Base-by-base conservation (phyloP, 164 flowering plant species). In the Aristolochia contorta region DNA sequence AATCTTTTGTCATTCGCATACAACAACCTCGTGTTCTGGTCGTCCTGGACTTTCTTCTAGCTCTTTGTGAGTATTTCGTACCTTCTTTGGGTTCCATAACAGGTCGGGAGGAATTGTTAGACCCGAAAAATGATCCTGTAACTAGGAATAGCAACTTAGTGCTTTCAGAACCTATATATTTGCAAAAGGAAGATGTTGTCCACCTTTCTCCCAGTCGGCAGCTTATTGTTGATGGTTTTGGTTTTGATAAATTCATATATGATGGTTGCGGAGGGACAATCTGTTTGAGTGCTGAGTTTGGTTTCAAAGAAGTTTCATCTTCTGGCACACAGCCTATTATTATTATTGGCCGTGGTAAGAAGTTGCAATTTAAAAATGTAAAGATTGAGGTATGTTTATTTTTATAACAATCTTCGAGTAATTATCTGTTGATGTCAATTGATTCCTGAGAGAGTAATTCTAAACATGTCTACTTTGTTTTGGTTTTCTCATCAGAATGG, bases 1-100 rank as follows among this genome's bases (percentile, higher is more conserved):
- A 84, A 62, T 94, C 97, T 27, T 77, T 74, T 74, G 97, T 94
- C 15, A 69, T 91, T 55, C 84, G 99, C 16, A 52, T 88, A 57
- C 99, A 94, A 76, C 99, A 88, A 71, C 99, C 96, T 54, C 86
- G 92, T 32, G 75, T 94, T 65, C 95, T 94, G 72, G 97, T 87
- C 62, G 97, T 94, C 54, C 87, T 85, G 13, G 99, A 94, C 72
- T 94, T 94, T 64, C 91, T 94, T 69, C 89, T 94, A 64, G 91
- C 93, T 47, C 84, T 94, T 56, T 82, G 79, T 37, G 97, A 85
- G 64, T 94, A 86, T 78, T 91, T 94, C 77, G 97, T 94, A 64
- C 99, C 99, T 45, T 77, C 96, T 56, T 74, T 94, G 75, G 83
- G 93, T 57, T 61, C 88, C 46, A 82, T 94, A 56, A 91, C 96